These are phyloP conservation scores for Fonsecaea monophora DNA, from an alignment of 2,329 filamentous ascomycete genomes.

Conservation along the genomic window DNA sequence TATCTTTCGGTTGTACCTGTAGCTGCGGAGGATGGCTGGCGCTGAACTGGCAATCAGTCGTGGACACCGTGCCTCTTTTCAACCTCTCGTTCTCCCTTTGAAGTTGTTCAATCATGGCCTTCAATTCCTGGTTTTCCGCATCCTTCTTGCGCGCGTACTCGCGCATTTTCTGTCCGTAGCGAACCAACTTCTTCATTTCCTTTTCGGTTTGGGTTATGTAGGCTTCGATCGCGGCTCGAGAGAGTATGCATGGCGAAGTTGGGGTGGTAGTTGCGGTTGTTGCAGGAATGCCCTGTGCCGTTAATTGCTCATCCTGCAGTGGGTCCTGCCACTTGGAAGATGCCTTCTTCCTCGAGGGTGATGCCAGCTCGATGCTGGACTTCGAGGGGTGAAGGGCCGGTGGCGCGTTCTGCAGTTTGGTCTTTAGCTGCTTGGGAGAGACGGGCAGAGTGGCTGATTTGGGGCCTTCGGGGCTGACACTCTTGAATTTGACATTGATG, in stretches of 20 bases:
- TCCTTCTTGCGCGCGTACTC: conserved; percentile 37
- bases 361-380: neutral
- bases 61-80: neutral
- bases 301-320: neutral
- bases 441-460: neutral
- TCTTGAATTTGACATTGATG: conserved; percentile 50
- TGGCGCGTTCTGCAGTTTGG: conserved; percentile 46
- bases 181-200: conserved; percentile 66
- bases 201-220: conserved; percentile 64
- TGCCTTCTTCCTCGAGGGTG: neutral
- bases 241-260: conserved; percentile 1
- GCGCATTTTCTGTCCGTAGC: conserved; percentile 50
- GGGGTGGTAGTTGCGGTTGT: neutral
- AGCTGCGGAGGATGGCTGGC: neutral
- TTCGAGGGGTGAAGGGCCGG: conserved; percentile 42
- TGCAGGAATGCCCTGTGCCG: neutral
- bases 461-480: conserved; percentile 36
- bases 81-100: conserved; percentile 29
- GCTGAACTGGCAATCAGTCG: neutral
- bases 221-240: conserved; percentile 58
- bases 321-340: neutral
- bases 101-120: conserved; percentile 28
- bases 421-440: neutral
- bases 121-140: conserved; percentile 35
- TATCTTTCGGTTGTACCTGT: neutral